Base-by-base conservation (phyloP, 257 asterid species). In the Capsicum pubescens region DNA sequence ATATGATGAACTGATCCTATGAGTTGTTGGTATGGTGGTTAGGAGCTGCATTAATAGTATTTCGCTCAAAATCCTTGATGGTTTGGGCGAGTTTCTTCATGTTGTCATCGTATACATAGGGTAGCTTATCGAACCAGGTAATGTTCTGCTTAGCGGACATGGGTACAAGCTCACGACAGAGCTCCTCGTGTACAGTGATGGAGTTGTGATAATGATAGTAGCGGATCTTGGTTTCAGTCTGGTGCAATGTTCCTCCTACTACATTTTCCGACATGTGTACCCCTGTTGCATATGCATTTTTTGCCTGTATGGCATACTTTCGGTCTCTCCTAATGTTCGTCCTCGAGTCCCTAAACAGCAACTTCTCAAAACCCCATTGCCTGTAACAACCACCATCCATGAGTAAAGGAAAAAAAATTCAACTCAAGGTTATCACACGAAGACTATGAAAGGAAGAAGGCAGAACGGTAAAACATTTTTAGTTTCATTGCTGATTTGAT, bases 281-380 rank as follows among this genome's bases (percentile, higher is more conserved):
- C 1, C 97, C 97, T 0, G 97, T 87, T 14, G 97, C 97, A 44
- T 89, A 88, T 83, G 91, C 98, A 32, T 88, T 92, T 26, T 91
- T 90, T 54, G 98, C 95, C 84, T 93, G 98, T 74, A 92, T 91
- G 0, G 93, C 97, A 42, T 93, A 93, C 84, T 93, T 93, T 0
- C 98, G 88, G 85, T 93, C 97, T 83, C 93, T 90, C 68, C 97
- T 83, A 4, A 88, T 69, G 4, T 93, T 94, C 71, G 59, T 90
- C 87, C 89, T 92, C 83, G 90, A 92, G 60, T 93, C 95, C 61
- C 82, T 91, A 87, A 86, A 92, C 79, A 93, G 92, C 8, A 93
- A 88, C 89, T 93, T 93, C 91, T 93, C 98, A 63, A 93, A 92
- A 52, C 98, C 95, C 95, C 97, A 92, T 86, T 92, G 91, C 93